Percentiles rank a stretch among this genome's conserved stretches.
These are phyloP conservation scores for Athelia psychrophila DNA, from an alignment of 1,284 basidiomycete genomes.

Conservation along the genomic window DNA sequence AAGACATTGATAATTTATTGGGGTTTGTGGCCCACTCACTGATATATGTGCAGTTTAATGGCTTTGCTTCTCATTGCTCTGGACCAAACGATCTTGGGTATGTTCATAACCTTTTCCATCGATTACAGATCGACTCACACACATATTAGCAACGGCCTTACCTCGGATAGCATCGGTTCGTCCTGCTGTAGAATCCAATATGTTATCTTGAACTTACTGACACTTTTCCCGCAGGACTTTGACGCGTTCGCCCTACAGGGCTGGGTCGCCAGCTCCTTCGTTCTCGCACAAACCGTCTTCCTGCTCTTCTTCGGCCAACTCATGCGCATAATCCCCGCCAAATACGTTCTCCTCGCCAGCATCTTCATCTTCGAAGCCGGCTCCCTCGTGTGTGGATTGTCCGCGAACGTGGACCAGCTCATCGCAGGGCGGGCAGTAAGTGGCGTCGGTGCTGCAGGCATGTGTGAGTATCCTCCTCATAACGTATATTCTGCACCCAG, in stretches of 20 bases:
- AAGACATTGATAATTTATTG: background rate
- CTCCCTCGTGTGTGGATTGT: conserved; percentile 43
- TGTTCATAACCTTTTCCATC: background rate
- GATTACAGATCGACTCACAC: background rate
- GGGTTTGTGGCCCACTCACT: background rate
- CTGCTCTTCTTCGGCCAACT: conserved; percentile 25
- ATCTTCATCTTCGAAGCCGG: conserved; percentile 41
- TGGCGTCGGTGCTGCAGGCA: conserved; percentile 22
- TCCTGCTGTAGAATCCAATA: too few relatives aligned
- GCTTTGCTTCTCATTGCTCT: conserved; percentile 25
- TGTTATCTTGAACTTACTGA: background rate
- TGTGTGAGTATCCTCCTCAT: background rate
- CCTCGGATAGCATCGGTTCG: conserved; percentile 34
- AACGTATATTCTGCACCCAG: too few relatives aligned
- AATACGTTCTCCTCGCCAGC: conserved; percentile 38
- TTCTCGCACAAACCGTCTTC: conserved; percentile 27
- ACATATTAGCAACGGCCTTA: conserved; percentile 29
- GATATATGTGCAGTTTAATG: background rate
- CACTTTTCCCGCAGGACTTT: conserved; percentile 28
- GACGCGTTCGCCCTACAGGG: conserved; percentile 28
- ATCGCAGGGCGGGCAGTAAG: conserved; percentile 46
- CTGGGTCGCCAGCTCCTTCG: conserved; percentile 42
- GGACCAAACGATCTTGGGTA: conserved; percentile 32
- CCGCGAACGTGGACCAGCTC: conserved; percentile 31
- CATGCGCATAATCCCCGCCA: conserved; percentile 31